phyloP scores from a whole-genome alignment of 192 early-diverging fungal genomes.

The Podila epicladia region DNA sequence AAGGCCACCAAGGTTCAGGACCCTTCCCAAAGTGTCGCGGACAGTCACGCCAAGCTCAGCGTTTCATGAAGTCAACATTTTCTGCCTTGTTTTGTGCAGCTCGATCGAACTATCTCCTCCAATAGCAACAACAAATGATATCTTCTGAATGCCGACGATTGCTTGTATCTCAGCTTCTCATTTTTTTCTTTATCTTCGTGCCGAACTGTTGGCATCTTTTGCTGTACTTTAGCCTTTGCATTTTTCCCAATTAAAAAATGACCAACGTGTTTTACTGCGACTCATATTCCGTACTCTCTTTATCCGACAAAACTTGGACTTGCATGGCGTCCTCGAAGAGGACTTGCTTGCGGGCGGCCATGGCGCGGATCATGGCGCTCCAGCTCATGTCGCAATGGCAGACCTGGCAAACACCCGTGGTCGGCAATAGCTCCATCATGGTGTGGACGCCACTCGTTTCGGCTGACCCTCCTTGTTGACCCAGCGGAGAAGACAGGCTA shows the following conservation, averaged over 20 bases:
- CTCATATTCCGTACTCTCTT: not conserved
- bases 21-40: not conserved
- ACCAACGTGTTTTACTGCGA: not conserved
- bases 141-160: not conserved
- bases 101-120: not conserved
- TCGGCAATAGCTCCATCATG: conserved; percentile 16
- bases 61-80: conserved; percentile 24
- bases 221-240: not conserved
- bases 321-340: not conserved
- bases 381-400: conserved; percentile 22
- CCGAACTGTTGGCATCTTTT: not conserved
- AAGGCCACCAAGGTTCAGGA: not conserved
- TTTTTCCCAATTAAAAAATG: too few relatives aligned
- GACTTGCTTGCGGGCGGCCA: conserved; percentile 12
- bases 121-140: not conserved
- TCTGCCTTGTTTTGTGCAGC: too few relatives aligned
- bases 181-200: too few relatives aligned
- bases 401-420: conserved; percentile 12
- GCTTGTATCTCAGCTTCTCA: not conserved
- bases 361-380: conserved; percentile 26
- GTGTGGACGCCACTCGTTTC: too few relatives aligned
- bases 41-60: conserved; percentile 20
- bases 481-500: not conserved
- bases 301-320: not conserved
- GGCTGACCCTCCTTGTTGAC: too few relatives aligned